Percentiles rank a stretch among this genome's conserved stretches.
Conservation (phyloP, 495 filamentous ascomycete genomes). For the Penicillium pulvis region DNA sequence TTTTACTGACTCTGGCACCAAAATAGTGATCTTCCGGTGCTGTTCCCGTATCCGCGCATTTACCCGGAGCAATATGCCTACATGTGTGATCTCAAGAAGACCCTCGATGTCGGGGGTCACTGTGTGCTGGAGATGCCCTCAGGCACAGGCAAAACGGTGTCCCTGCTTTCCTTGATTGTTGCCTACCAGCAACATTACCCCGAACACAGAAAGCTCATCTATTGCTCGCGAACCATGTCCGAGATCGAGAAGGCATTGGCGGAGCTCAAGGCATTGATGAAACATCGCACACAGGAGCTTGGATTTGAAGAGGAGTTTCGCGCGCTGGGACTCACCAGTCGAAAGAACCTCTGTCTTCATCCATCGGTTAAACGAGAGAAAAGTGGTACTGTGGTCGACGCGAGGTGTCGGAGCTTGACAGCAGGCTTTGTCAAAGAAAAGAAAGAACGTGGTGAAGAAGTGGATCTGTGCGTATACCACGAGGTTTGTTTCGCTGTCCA, state of each 20-base stretch:
- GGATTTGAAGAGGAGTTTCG: constrained; percentile 90
- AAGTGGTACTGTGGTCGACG: constrained; percentile 91
- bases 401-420: constrained; percentile 90
- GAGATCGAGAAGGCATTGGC: constrained; percentile 85
- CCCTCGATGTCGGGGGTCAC: constrained; percentile 91
- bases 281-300: constrained; percentile 83
- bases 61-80: constrained; percentile 99
- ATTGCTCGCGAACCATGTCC: constrained; percentile 84
- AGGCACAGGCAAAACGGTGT: constrained; percentile 98
- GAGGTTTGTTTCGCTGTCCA: constrained; percentile 59
- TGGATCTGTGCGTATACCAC: constrained; percentile 93
- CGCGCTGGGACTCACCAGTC: constrained; percentile 87
- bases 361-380: constrained; percentile 94
- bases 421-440: constrained; percentile 97
- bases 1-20: constrained; percentile 9
- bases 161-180: constrained; percentile 90
- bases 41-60: constrained; percentile 96
- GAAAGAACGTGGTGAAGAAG: constrained; percentile 90
- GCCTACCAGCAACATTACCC: constrained; percentile 92
- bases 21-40: constrained; percentile 80
- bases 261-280: constrained; percentile 91
- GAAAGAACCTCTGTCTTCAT: constrained; percentile 96
- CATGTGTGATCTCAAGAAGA: constrained; percentile 98
- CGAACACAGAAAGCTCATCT: constrained; percentile 92
- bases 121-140: constrained; percentile 99